Evolutionary conservation across 2,329 filamentous ascomycete genomes (phyloP), one percentile per base, ranked within the genome.

Genomic region (Beauveria sp.): DNA sequence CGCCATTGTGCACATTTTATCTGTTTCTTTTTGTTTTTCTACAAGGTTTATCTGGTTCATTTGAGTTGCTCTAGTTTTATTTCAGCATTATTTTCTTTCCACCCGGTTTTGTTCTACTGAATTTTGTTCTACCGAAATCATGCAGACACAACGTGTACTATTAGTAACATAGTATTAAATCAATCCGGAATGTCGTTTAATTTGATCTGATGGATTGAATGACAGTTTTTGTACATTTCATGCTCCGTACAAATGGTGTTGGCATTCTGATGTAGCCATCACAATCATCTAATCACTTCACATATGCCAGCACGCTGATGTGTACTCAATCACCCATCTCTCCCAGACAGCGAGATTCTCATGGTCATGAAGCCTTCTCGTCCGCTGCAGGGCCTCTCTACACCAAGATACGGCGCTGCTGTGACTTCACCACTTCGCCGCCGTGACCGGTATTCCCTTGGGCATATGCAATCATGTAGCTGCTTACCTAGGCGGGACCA

Each of bases 391-490:
- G 53, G 22, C 54, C 59, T 43, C 40, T 20, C 43, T 60, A 2
- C 54, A 62, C 26, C 55, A 14, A 34, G 56, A 28, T 55, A 60
- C 28, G 20, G 40, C n/a, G n/a, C 56, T 6, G 26, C 49, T 3
- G 30, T 16, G 6, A 57, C 43, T 14, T 52, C 43, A 2, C 59
- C 57, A 18, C 43, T 40, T 34, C 43, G 54, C 62, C 26, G 50
- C 50, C n/a, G 63, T 52, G 20, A 64, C 62, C 6, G 65, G 63
- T 10, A 65, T 58, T 49, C 65, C 63, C 61, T 65, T 67, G 40
- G 66, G 64, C 16, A 64, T 45, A 9, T 60, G 64, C 6, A 56
- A 56, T 10, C 1, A 12, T 34, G 30, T 62, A 30, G 42, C 53
- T 34, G 26, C 40, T 34, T 10, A 8, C 34, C 53, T 14, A 26